Conservation (phyloP, 345 rosid species). For the Citrus trifoliata region DNA sequence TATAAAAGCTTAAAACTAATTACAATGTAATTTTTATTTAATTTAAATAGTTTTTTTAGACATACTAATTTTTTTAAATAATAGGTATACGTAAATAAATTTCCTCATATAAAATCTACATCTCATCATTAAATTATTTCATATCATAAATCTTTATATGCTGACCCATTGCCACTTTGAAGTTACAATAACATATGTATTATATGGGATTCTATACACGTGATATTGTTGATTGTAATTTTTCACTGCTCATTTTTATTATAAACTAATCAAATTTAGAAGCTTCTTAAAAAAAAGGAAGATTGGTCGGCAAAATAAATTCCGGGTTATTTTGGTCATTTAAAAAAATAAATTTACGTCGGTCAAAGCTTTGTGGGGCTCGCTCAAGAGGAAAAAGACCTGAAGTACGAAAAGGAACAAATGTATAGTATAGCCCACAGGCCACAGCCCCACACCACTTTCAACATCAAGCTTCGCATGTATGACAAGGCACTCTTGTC, state of each 20-base stretch:
- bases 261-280: neutral
- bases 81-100: too few species aligned
- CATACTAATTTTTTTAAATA: too few species aligned
- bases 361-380: conserved; percentile 9
- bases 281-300: neutral
- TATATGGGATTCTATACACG: too few species aligned
- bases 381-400: conserved; percentile 5
- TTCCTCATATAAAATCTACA: too few species aligned
- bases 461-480: neutral
- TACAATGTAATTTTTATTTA: too few species aligned
- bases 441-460: neutral
- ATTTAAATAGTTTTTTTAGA: too few species aligned
- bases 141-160: neutral
- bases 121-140: too few species aligned
- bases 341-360: neutral
- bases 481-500: conserved; percentile 19
- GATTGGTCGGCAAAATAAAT: neutral
- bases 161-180: too few species aligned
- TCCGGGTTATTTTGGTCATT: neutral
- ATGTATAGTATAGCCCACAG: too few species aligned
- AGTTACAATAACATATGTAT: too few species aligned
- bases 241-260: too few species aligned
- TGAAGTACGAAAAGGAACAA: neutral
- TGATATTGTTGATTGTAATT: neutral
- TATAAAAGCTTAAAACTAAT: too few species aligned